Base-by-base conservation (phyloP, 345 rosid species). In the Arabis hirsuta region DNA sequence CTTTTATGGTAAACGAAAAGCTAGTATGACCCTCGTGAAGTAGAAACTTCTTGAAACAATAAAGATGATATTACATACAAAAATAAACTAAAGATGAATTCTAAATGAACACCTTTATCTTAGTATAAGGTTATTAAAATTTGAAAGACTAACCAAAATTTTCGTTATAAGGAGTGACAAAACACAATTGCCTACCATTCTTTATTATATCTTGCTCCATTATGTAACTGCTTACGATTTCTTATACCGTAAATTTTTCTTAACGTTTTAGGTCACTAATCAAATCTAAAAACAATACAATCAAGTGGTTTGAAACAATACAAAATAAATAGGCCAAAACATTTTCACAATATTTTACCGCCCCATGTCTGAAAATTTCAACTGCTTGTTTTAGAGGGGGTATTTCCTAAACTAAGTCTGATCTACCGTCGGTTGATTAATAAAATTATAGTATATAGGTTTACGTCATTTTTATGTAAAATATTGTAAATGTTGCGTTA, bases 1-100 rank as follows among this genome's bases (percentile, higher is more conserved):
- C 78, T 56, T 67, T 74, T 59, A 41, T 67, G 51, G 69, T 54
- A 52, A 52, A 67, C 57, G 63, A 67, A 53, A 55, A 67, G 73
- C 57, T 74, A 52, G 6, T 20, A 34, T 74, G 69, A 44, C 56
- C 54, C 46, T 44, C 8, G 10, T 3, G 5, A 32, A 29, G 56
- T 60, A 26, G 16, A 47, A 74, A 34, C 63, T 67, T 74, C 59
- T 60, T 19, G 69, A 61, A 36, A 44, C 26, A 32, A 4, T 41
- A 16, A 58, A 59, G 62, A 16, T 66, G 39, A 31, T 41, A 46
- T 48, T 12, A 24, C 67, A 60, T 41, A 16, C 51, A 48, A 47
- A 41, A 44, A 3, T 39, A 50, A 47, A 39, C 4, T 19, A 31
- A 62, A 43, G 64, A 6, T 38, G 34, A 72, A 44, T 54, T 41